A percentile compares a stretch with the other conserved stretches of the same genome.
These are phyloP conservation scores for Suillus luteus DNA, from an alignment of 768 basidiomycete genomes.

Conservation along the genomic window DNA sequence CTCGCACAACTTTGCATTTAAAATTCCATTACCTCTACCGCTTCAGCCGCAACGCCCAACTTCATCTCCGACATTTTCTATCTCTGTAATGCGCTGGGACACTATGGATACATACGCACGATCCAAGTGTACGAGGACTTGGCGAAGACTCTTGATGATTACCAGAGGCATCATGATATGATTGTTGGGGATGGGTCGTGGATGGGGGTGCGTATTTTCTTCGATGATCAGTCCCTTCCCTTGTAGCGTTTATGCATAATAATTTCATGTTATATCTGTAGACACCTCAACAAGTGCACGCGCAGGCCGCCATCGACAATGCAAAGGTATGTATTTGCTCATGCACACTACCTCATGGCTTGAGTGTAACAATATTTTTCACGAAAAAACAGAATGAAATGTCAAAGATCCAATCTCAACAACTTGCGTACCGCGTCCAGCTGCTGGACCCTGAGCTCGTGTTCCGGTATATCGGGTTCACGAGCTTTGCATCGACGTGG, in stretches of 20 bases:
- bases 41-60: conserved; percentile 67
- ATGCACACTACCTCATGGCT: neutral
- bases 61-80: conserved; percentile 97
- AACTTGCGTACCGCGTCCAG: conserved; percentile 83
- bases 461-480: conserved; percentile 77
- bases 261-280: conserved; percentile 27
- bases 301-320: conserved; percentile 74
- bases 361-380: conserved; percentile 3
- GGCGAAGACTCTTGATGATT: conserved; percentile 72
- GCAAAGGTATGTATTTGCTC: conserved; percentile 56
- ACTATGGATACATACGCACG: conserved; percentile 85
- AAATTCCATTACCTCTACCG: neutral
- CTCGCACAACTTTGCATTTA: neutral
- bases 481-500: conserved; percentile 93
- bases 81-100: conserved; percentile 81
- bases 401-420: conserved; percentile 66
- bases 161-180: conserved; percentile 75
- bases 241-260: neutral
- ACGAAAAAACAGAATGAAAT: conserved; percentile 58
- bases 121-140: conserved; percentile 76
- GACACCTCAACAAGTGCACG: conserved; percentile 74
- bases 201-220: conserved; percentile 63
- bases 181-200: conserved; percentile 78
- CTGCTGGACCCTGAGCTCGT: conserved; percentile 85
- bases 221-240: neutral